phyloP scores from a whole-genome alignment of 75 land plant genomes.

The Pinus tabuliformis region DNA sequence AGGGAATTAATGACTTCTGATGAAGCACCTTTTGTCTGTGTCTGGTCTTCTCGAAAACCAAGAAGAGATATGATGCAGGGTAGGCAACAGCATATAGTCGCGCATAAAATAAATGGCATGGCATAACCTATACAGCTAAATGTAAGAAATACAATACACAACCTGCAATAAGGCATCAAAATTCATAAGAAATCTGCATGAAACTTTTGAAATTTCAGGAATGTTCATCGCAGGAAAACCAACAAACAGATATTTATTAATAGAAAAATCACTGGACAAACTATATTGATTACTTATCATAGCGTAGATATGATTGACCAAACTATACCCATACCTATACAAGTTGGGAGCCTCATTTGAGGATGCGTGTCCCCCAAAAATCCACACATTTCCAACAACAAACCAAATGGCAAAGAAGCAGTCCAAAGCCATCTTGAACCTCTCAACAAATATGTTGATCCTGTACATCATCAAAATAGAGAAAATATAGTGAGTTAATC shows the following conservation, averaged over 20 bases:
- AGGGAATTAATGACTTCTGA: conserved; percentile 69
- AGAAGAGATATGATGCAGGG: conserved; percentile 91
- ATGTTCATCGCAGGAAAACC: background rate
- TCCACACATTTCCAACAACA: conserved; percentile 96
- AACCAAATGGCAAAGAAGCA: conserved; percentile 98
- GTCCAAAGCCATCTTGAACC: conserved; percentile 85
- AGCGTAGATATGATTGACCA: background rate
- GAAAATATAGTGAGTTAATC: background rate
- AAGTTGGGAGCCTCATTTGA: conserved; percentile 86
- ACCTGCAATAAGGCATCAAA: conserved; percentile 37
- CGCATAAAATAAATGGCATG: conserved; percentile 93
- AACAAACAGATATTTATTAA: too few species aligned
- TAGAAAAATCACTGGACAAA: background rate
- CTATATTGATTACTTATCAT: background rate
- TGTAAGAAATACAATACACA: conserved; percentile 88
- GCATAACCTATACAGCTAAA: conserved; percentile 98
- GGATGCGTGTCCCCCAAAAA: conserved; percentile 93
- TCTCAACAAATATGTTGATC: conserved; percentile 48
- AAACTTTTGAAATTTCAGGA: too few species aligned
- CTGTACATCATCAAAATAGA: conserved; percentile 18
- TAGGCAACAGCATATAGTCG: conserved; percentile 90
- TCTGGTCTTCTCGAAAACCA: conserved; percentile 71
- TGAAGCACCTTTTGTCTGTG: conserved; percentile 71
- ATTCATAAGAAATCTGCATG: too few species aligned
- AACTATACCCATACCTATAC: conserved; percentile 67